Evolutionary conservation across 1,284 basidiomycete species (phyloP), one percentile per base, ranked within the genome.

Genomic region (Ustilago sp.): DNA sequence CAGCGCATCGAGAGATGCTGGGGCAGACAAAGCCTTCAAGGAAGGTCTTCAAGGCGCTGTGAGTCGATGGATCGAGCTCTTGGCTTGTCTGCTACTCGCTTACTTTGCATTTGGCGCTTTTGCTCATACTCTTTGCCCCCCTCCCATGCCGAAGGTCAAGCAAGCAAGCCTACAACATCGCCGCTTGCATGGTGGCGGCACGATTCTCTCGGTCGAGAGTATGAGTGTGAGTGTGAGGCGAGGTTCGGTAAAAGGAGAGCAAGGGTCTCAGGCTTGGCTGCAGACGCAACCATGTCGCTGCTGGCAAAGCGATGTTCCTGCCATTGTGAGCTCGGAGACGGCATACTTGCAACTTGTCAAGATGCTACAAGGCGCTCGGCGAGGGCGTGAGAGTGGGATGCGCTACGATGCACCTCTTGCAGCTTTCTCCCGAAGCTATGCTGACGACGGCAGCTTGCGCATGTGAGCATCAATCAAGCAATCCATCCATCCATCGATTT

Each of bases 361-460:
- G 31, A 50, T 15, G 28, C 48, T 50, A 23, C 3, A n/a, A 28
- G 19, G 1, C 19, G 17, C 54, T 63, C 62, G 55, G 53, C 55
- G 62, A 56, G 32, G 36, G 54, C 52, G 8, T 50, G 43, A 50
- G 41, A 51, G 23, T 63, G 34, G 35, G 28, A 63, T 48, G 61
- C 54, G 38, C 54, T 32, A n/a, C 43, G 23, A 57, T 64, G 62
- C 62, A 64, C 48, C 35, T 64, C 55, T 57, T 54, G 54, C 55
- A 54, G 43, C 43, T 52, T 48, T 53, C 43, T 41, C 36, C 58
- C 50, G 51, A 45, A 23, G 31, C 59, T 35, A 61, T 12, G 47
- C 23, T 28, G 19, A 19, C n/a, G n/a, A 45, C 12, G 6, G 9
- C n/a, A 41, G 43, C 43, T 8, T 45, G 43, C 43, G 43, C 43